phyloP scores from a whole-genome alignment of 2,329 filamentous ascomycete species.

The Alternaria infectoria region DNA sequence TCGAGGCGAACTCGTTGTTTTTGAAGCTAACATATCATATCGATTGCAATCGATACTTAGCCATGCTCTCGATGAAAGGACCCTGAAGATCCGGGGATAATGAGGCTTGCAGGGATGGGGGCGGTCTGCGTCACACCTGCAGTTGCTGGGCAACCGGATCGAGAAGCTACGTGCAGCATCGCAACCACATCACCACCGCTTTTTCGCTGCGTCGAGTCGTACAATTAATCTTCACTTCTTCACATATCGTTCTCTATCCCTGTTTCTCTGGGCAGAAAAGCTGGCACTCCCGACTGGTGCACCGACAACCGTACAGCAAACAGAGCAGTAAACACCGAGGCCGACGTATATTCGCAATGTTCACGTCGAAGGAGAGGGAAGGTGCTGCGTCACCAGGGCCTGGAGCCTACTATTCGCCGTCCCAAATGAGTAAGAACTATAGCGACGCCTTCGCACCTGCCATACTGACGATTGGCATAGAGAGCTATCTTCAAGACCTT shows the following conservation, averaged over 20 bases:
- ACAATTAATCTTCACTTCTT: conserved; percentile 8
- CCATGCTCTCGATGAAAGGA: background rate
- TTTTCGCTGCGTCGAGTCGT: conserved; percentile 23
- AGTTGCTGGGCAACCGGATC: conserved; percentile 37
- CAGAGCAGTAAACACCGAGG: conserved; percentile 18
- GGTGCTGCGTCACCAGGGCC: conserved; percentile 45
- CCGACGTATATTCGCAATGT: conserved; percentile 31
- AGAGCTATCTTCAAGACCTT: conserved; percentile 72
- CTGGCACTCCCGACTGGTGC: background rate
- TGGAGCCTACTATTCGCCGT: conserved; percentile 42
- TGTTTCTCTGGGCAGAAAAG: background rate
- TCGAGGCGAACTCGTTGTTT: background rate
- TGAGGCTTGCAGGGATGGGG: conserved; percentile 25
- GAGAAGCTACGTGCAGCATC: conserved; percentile 30
- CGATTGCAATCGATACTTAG: background rate
- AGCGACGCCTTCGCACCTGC: conserved; percentile 10
- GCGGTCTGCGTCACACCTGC: conserved; percentile 27
- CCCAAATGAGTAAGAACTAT: conserved; percentile 49
- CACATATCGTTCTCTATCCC: conserved; percentile 1
- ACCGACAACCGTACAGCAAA: conserved; percentile 15
- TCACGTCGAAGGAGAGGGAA: conserved; percentile 43
- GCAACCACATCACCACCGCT: conserved; percentile 41
- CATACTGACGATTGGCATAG: conserved; percentile 53
- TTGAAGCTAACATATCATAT: background rate
- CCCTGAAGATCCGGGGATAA: conserved; percentile 11